Evolutionary conservation across 176 grass and related monocot species (phyloP).

Genomic region (Rhynchospora pubera): DNA sequence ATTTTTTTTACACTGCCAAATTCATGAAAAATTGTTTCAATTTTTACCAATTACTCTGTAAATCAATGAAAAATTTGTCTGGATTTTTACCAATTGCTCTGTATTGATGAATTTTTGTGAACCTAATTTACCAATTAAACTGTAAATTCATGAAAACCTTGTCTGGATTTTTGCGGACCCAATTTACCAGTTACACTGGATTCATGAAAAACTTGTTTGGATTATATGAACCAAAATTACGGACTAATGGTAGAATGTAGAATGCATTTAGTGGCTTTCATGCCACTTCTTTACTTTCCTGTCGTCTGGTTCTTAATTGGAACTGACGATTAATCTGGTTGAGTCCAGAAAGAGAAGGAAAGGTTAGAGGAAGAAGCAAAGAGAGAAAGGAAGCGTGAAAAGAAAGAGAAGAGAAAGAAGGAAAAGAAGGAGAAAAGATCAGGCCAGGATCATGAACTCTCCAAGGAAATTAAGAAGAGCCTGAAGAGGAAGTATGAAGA

Average conservation of each 20-base stretch:
- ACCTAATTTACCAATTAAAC: background rate
- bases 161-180: background rate
- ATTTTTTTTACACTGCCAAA: background rate
- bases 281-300: slow-evolving; percentile 39
- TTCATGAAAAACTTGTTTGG: too few relatives aligned
- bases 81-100: too few relatives aligned
- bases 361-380: slow-evolving; percentile 36
- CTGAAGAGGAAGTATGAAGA: slow-evolving; percentile 52
- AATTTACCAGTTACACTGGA: too few relatives aligned
- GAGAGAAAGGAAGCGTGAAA: slow-evolving; percentile 39
- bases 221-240: background rate
- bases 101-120: too few relatives aligned
- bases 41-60: background rate
- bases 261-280: background rate
- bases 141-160: background rate
- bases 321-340: slow-evolving; percentile 84
- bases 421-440: slow-evolving; percentile 10
- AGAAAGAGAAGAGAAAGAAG: slow-evolving; percentile 36
- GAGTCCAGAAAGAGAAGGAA: slow-evolving; percentile 68
- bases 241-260: background rate
- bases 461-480: slow-evolving; percentile 40
- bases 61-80: too few relatives aligned
- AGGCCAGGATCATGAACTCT: slow-evolving; percentile 22
- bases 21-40: background rate
- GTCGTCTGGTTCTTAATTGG: slow-evolving; percentile 60